Evolutionary conservation across 2,329 filamentous ascomycete genomes (phyloP).

Genomic region (Colletotrichum magnum): DNA sequence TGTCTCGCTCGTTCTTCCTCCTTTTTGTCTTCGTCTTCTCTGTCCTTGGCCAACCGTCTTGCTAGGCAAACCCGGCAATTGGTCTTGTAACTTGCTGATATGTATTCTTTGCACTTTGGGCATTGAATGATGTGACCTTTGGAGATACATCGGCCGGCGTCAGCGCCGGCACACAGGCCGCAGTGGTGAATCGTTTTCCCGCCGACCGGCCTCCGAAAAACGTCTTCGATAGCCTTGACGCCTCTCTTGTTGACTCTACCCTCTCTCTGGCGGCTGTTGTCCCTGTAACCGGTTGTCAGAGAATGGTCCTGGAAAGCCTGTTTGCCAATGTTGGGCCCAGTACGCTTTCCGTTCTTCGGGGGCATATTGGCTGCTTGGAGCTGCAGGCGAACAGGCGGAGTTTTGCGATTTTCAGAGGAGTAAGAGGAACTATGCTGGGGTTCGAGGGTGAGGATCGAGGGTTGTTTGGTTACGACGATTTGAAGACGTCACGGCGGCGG

Average conservation of each 20-base stretch:
- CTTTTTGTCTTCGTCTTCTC: background rate
- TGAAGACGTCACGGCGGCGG: background rate
- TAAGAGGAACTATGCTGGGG: background rate
- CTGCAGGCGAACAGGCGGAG: background rate
- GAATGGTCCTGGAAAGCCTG: conserved; percentile 2
- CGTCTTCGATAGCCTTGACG: background rate
- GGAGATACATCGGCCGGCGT: conserved; percentile 2
- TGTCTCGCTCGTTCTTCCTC: background rate
- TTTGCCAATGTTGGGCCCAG: background rate
- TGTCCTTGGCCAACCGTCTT: background rate
- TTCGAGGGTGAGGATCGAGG: background rate
- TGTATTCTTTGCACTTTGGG: background rate
- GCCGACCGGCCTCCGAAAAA: conserved; percentile 1
- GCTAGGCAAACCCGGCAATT: conserved; percentile 10
- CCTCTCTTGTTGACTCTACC: background rate
- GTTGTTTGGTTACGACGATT: background rate
- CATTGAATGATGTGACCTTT: conserved; percentile 12
- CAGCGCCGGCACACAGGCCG: background rate
- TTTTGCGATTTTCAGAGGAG: too few relatives aligned
- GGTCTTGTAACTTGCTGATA: background rate
- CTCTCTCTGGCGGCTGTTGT: background rate
- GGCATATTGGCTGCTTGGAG: background rate
- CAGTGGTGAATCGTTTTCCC: conserved; percentile 26
- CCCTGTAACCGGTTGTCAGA: background rate
- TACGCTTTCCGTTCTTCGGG: background rate